Evolutionary conservation across 2,329 filamentous ascomycete genomes (phyloP).

Genomic region (Monascus ruber): DNA sequence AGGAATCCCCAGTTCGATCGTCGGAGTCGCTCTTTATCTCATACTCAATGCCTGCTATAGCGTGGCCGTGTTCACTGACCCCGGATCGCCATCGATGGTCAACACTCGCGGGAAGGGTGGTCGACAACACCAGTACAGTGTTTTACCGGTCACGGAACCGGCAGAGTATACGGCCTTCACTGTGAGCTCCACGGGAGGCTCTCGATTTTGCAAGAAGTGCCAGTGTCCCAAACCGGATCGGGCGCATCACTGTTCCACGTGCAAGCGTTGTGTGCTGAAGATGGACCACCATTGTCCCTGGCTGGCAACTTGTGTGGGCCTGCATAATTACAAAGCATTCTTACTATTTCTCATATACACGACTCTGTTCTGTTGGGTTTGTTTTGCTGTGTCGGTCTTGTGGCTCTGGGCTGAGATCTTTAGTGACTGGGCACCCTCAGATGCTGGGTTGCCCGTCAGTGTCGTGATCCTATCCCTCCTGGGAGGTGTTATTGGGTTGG

Average conservation of each 20-base stretch:
- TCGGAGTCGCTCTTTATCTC: conserved; percentile 61
- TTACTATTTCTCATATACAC: conserved; percentile 85
- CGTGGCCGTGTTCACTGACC: conserved; percentile 82
- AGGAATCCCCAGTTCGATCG: conserved; percentile 41
- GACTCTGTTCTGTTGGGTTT: conserved; percentile 70
- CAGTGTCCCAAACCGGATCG: conserved; percentile 89
- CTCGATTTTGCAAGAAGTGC: conserved; percentile 95
- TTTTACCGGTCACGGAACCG: conserved; percentile 62
- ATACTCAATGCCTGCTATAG: conserved; percentile 85
- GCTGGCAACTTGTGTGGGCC: conserved; percentile 88
- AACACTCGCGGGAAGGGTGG: conserved; percentile 4
- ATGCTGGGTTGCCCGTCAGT: conserved; percentile 76
- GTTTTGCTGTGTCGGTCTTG: conserved; percentile 61
- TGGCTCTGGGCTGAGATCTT: conserved; percentile 85
- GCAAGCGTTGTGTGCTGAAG: conserved; percentile 87
- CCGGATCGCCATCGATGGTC: conserved; percentile 51
- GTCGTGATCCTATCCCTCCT: conserved; percentile 80
- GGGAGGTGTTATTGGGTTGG: conserved; percentile 80
- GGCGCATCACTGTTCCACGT: conserved; percentile 92
- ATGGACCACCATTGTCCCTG: conserved; percentile 99
- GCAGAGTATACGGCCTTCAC: conserved; percentile 64
- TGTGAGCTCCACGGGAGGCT: conserved; percentile 78
- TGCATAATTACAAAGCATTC: conserved; percentile 93
- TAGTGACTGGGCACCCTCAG: conserved; percentile 56
- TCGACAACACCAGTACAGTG: conserved; percentile 50